phyloP scores from a whole-genome alignment of 164 flowering plant genomes.

The Kalanchoe fedtschenkoi region DNA sequence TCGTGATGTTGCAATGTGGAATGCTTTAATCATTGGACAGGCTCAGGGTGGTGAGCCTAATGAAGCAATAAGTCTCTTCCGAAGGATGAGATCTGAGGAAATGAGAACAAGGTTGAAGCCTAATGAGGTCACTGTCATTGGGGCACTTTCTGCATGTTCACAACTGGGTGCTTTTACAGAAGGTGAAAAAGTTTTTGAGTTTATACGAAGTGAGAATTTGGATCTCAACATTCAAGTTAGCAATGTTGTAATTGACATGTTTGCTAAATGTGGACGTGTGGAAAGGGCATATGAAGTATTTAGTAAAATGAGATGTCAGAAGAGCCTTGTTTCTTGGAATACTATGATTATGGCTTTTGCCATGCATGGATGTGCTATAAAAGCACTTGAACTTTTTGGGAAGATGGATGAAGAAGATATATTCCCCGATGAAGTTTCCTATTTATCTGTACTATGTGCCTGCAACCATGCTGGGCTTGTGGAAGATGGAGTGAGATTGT shows the following conservation, averaged over 20 bases:
- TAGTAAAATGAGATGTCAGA: conserved; percentile 30
- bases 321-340: conserved; percentile 61
- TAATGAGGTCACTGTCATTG: conserved; percentile 62
- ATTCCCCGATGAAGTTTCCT: conserved; percentile 46
- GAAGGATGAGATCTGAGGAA: conserved; percentile 32
- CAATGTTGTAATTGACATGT: conserved; percentile 81
- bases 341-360: conserved; percentile 78
- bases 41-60: conserved; percentile 59
- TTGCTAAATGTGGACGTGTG: conserved; percentile 66
- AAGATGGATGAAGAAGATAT: conserved; percentile 29
- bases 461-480: too few relatives aligned
- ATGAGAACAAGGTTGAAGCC: conserved; percentile 28
- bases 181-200: conserved; percentile 40
- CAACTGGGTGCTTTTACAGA: conserved; percentile 58
- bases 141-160: conserved; percentile 73
- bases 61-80: conserved; percentile 50
- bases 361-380: conserved; percentile 48
- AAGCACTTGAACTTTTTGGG: conserved; percentile 50
- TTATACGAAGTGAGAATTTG: conserved; percentile 22
- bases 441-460: conserved; percentile 56
- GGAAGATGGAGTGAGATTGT: conserved; percentile 52
- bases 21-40: conserved; percentile 45
- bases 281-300: conserved; percentile 51
- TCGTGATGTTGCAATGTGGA: conserved; percentile 70
- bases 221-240: conserved; percentile 52